Conservation (phyloP, 2,329 filamentous ascomycete genomes). For the Lasiodiplodia citricola region DNA sequence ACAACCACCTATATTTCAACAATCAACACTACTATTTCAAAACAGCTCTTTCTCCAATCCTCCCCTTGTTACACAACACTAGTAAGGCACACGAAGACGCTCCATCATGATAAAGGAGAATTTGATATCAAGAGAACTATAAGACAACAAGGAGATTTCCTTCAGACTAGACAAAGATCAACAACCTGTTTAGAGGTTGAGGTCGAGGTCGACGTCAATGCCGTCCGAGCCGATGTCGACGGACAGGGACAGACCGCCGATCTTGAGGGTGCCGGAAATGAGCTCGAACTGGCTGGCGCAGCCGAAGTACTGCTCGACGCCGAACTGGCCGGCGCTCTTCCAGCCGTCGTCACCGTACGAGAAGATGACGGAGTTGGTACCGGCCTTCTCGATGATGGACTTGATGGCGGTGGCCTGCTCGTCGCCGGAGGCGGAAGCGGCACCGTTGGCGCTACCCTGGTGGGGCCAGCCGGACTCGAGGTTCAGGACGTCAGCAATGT, state of each 20-base stretch:
- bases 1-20: slow-evolving; percentile 5
- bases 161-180: not conserved
- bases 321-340: slow-evolving; percentile 74
- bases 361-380: slow-evolving; percentile 79
- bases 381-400: slow-evolving; percentile 69
- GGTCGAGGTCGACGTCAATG: slow-evolving; percentile 26
- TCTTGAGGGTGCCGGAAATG: slow-evolving; percentile 25
- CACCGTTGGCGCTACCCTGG: slow-evolving; percentile 67
- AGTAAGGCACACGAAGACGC: not conserved
- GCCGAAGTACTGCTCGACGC: slow-evolving; percentile 84
- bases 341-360: slow-evolving; percentile 78
- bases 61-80: not conserved
- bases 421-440: slow-evolving; percentile 67
- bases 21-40: not conserved
- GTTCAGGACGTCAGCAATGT: slow-evolving; percentile 62
- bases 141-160: slow-evolving; percentile 1
- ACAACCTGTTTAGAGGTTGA: slow-evolving; percentile 19
- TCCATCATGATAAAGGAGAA: slow-evolving; percentile 13
- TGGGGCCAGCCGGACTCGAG: slow-evolving; percentile 92
- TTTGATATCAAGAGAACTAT: not conserved
- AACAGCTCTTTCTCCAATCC: not conserved
- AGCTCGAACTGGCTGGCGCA: slow-evolving; percentile 59
- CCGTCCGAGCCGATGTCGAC: slow-evolving; percentile 21
- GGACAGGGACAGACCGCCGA: slow-evolving; percentile 25
- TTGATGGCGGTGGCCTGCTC: slow-evolving; percentile 77